These are phyloP conservation scores for Musa balbisiana DNA, from an alignment of 202 grass and related monocot species.

Conservation along the genomic window DNA sequence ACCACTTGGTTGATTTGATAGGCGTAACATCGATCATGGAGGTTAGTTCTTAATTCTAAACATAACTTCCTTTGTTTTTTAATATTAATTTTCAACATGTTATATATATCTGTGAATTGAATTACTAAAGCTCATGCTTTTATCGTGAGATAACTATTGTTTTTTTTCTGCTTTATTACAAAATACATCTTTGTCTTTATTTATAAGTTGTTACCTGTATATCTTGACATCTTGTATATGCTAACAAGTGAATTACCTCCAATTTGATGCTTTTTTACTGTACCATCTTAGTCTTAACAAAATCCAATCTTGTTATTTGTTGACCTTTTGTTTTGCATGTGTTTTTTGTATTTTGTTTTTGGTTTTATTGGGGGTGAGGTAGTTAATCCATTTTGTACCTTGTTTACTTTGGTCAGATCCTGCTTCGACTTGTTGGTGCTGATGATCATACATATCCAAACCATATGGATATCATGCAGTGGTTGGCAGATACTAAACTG, in stretches of 20 bases:
- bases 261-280: neutral
- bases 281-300: neutral
- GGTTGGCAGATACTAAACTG: conserved; percentile 23
- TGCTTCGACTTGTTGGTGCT: conserved; percentile 25
- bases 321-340: neutral
- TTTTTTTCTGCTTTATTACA: neutral
- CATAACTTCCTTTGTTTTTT: neutral
- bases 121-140: neutral
- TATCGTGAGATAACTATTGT: neutral
- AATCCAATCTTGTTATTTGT: neutral
- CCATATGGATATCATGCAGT: conserved; percentile 18
- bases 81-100: neutral
- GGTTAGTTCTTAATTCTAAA: conserved; percentile 7
- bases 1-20: conserved; percentile 23
- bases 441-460: conserved; percentile 24
- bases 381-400: neutral
- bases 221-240: neutral
- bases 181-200: neutral
- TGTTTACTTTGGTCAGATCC: conserved; percentile 16
- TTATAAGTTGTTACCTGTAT: neutral
- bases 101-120: neutral
- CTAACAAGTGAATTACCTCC: neutral
- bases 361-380: neutral
- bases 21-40: conserved; percentile 27
- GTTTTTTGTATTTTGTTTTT: neutral